Percentiles rank a stretch among this genome's conserved stretches.
phyloP scores from a whole-genome alignment of 176 grass and related monocot genomes.

The Oryza glumipatula region DNA sequence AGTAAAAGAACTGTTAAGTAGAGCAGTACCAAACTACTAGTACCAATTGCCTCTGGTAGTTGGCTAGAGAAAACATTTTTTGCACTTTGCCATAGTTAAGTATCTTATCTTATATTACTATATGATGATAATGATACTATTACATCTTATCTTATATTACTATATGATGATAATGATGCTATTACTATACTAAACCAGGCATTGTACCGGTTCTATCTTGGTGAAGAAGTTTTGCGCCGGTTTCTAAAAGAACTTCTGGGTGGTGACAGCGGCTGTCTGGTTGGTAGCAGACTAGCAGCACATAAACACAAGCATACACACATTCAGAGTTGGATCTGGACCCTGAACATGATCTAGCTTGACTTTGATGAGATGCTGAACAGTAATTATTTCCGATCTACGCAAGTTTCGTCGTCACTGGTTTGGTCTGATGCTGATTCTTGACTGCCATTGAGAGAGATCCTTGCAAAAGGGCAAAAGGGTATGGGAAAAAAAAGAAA shows the following conservation, averaged over 20 bases:
- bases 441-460: not conserved
- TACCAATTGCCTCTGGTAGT: not conserved
- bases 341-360: slow-evolving; percentile 12
- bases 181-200: not conserved
- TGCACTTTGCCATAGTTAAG: not conserved
- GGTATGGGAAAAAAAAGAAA: not conserved
- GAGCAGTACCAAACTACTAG: not conserved
- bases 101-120: not conserved
- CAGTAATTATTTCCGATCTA: not conserved
- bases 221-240: slow-evolving; percentile 2
- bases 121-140: not conserved
- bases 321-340: not conserved
- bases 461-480: not conserved
- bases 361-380: not conserved
- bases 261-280: slow-evolving; percentile 2
- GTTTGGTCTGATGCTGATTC: slow-evolving; percentile 6
- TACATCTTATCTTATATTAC: not conserved
- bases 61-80: not conserved
- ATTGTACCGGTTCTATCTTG: not conserved
- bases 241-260: not conserved
- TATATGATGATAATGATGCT: not conserved
- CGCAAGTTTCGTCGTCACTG: not conserved
- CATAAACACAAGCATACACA: not conserved
- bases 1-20: not conserved
- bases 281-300: slow-evolving; percentile 19